These are phyloP conservation scores for Yamadazyma takamatsuzukensis DNA, from an alignment of 805 yeast species.

Conservation along the genomic window DNA sequence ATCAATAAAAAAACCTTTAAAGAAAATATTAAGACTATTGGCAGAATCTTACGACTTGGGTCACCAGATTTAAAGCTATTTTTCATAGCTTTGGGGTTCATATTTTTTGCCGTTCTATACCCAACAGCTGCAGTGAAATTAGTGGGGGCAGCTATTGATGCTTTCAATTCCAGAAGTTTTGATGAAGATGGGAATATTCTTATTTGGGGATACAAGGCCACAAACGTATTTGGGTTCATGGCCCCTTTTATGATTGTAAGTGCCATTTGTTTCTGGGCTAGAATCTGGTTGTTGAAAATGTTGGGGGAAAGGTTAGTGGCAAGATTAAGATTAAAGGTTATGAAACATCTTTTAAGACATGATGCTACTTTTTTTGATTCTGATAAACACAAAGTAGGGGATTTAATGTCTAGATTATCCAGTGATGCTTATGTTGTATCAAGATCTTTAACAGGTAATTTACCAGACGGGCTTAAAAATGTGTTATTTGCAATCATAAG, in stretches of 20 bases:
- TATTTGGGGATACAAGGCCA: conserved; percentile 43
- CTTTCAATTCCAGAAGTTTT: conserved; percentile 29
- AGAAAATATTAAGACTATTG: conserved; percentile 34
- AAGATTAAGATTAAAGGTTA: conserved; percentile 35
- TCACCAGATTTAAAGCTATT: conserved; percentile 37
- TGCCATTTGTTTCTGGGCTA: conserved; percentile 46
- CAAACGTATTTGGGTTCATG: conserved; percentile 39
- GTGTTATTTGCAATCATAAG: conserved; percentile 38
- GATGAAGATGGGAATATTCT: conserved; percentile 38
- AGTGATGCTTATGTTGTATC: conserved; percentile 47
- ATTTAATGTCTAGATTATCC: conserved; percentile 40
- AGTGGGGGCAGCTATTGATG: conserved; percentile 43
- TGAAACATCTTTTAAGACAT: conserved; percentile 41
- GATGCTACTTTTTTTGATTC: conserved; percentile 40
- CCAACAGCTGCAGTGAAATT: conserved; percentile 42
- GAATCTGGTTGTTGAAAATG: conserved; percentile 40
- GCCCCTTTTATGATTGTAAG: conserved; percentile 41
- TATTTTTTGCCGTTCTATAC: conserved; percentile 40
- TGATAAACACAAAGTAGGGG: conserved; percentile 45
- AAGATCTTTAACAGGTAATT: conserved; percentile 38
- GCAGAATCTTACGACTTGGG: conserved; percentile 36
- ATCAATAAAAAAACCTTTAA: conserved; percentile 25
- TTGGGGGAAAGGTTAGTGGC: conserved; percentile 45
- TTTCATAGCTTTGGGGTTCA: conserved; percentile 37
- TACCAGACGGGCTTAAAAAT: conserved; percentile 45